Evolutionary conservation across 768 basidiomycete genomes (phyloP).

Genomic region (Epithele typhae): DNA sequence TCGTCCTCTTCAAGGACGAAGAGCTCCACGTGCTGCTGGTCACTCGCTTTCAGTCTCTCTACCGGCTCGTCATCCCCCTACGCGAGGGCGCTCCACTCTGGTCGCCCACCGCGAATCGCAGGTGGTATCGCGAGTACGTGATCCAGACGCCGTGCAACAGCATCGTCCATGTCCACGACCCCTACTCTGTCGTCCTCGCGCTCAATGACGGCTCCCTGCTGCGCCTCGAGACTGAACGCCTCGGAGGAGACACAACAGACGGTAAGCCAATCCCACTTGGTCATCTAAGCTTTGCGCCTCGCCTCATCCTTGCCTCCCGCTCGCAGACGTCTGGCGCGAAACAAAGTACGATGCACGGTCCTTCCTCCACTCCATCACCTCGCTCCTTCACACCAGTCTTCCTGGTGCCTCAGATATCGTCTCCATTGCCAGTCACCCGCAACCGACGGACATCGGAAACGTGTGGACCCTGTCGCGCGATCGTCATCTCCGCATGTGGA

Average conservation of each 20-base stretch:
- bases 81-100: conserved; percentile 50
- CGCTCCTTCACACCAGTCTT: conserved; percentile 50
- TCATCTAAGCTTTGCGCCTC: conserved; percentile 7
- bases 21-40: conserved; percentile 71
- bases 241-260: conserved; percentile 49
- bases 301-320: background rate
- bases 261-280: conserved; percentile 40
- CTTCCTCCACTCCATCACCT: conserved; percentile 62
- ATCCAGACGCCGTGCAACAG: conserved; percentile 46
- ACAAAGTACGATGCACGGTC: conserved; percentile 54
- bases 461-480: conserved; percentile 88
- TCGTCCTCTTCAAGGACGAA: conserved; percentile 44
- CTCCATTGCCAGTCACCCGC: conserved; percentile 67
- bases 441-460: conserved; percentile 70
- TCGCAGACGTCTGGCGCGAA: conserved; percentile 74
- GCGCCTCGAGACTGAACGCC: conserved; percentile 61
- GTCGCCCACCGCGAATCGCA: conserved; percentile 46
- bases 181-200: conserved; percentile 60
- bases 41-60: conserved; percentile 66
- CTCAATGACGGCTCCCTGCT: conserved; percentile 60
- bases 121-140: conserved; percentile 66
- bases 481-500: conserved; percentile 82
- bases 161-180: conserved; percentile 56
- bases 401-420: conserved; percentile 57
- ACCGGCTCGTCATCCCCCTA: conserved; percentile 64